phyloP scores from a whole-genome alignment of 148 eudicot genomes.

The Diospyros kaki region DNA sequence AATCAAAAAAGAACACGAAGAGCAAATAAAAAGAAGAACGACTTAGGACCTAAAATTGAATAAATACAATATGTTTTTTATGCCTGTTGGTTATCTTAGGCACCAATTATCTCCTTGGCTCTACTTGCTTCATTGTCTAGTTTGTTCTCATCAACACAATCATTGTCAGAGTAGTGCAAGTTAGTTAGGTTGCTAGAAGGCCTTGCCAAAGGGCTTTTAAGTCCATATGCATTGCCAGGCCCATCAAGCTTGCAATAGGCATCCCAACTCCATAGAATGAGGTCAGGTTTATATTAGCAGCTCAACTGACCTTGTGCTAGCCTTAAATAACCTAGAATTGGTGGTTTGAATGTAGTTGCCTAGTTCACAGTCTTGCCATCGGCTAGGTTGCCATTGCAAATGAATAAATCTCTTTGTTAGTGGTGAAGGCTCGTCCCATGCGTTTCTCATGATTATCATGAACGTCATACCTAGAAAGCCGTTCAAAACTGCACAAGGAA shows the following conservation, averaged over 20 bases:
- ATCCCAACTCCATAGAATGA: constrained; percentile 53
- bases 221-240: constrained; percentile 14
- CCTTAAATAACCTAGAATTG: constrained; percentile 55
- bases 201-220: constrained; percentile 20
- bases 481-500: constrained; percentile 47
- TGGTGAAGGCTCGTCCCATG: constrained; percentile 49
- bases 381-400: constrained; percentile 43
- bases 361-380: constrained; percentile 64
- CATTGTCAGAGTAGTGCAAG: constrained; percentile 14
- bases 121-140: constrained; percentile 15
- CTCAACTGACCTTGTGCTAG: constrained; percentile 61
- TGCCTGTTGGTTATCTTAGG: neutral
- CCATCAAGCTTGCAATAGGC: constrained; percentile 14
- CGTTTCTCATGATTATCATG: constrained; percentile 27
- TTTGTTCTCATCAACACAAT: constrained; percentile 24
- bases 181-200: constrained; percentile 17
- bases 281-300: constrained; percentile 51
- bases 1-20: neutral
- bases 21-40: neutral
- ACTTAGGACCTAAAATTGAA: constrained; percentile 3
- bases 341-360: constrained; percentile 80
- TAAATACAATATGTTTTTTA: neutral
- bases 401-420: constrained; percentile 30
- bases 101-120: constrained; percentile 21
- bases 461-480: constrained; percentile 49